phyloP scores from a whole-genome alignment of 495 filamentous ascomycete species.

The Astrothelium subdiscretum region DNA sequence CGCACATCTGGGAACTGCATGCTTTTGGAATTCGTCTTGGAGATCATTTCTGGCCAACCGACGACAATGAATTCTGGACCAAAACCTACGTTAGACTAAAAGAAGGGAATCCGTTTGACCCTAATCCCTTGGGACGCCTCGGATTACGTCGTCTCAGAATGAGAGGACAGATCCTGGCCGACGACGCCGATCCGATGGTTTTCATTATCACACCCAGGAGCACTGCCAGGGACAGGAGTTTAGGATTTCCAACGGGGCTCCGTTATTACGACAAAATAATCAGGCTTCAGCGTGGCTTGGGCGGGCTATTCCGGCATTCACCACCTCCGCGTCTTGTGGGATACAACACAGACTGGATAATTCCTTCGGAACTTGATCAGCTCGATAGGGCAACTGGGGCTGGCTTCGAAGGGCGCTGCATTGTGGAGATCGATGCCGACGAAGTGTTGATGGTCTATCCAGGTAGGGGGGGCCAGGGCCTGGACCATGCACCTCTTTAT shows the following conservation, averaged over 20 bases:
- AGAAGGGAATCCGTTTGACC: background rate
- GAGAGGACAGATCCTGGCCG: background rate
- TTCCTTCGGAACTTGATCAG: background rate
- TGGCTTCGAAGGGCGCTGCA: background rate
- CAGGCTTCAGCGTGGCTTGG: background rate
- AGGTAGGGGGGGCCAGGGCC: background rate
- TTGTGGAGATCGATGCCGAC: background rate
- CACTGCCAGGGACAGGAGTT: background rate
- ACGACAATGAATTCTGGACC: background rate
- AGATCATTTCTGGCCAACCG: background rate
- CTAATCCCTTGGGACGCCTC: background rate
- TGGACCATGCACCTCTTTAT: background rate
- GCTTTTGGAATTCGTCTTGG: background rate
- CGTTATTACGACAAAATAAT: background rate
- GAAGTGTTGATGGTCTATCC: background rate
- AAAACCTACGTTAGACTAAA: background rate
- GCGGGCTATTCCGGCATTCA: background rate
- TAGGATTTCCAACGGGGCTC: background rate
- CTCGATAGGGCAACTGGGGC: background rate
- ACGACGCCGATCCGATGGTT: background rate
- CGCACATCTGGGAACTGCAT: background rate
- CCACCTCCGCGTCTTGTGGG: background rate
- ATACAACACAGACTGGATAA: background rate
- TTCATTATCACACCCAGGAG: background rate
- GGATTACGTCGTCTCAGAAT: background rate